phyloP scores from a whole-genome alignment of 805 yeast genomes.

The Schizosaccharomyces japonicus region DNA sequence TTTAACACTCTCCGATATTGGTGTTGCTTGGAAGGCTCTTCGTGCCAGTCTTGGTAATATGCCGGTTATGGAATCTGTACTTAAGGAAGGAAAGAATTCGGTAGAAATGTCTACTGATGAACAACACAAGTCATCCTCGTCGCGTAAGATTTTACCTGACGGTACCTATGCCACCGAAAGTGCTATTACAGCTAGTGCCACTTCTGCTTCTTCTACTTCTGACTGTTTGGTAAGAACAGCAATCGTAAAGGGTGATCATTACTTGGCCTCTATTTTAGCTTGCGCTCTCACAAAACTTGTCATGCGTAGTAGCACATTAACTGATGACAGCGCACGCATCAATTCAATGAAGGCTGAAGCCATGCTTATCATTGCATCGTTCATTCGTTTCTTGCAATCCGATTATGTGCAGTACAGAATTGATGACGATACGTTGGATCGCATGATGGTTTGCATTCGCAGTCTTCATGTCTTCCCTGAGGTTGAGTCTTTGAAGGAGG shows the following conservation, averaged over 20 bases:
- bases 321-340: conserved; percentile 26
- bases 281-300: conserved; percentile 75
- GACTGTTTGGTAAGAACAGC: conserved; percentile 57
- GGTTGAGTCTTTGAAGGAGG: conserved; percentile 26
- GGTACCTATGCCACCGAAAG: conserved; percentile 95
- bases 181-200: conserved; percentile 31
- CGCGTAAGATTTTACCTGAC: conserved; percentile 85
- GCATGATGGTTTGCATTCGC: conserved; percentile 69
- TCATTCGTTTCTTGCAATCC: conserved; percentile 68
- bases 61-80: conserved; percentile 42
- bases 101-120: conserved; percentile 15
- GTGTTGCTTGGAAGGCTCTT: conserved; percentile 66
- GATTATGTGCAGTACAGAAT: conserved; percentile 44
- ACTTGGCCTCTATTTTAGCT: conserved; percentile 67
- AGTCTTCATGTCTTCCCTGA: conserved; percentile 41
- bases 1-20: conserved; percentile 42
- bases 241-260: conserved; percentile 69
- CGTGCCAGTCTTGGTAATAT: conserved; percentile 71
- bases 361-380: conserved; percentile 71
- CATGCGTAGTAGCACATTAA: conserved; percentile 40
- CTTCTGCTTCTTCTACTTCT: conserved; percentile 14
- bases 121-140: conserved; percentile 18
- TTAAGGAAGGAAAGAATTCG: conserved; percentile 17
- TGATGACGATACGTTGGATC: conserved; percentile 92
- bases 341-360: conserved; percentile 91